Conservation (phyloP, 768 basidiomycete species). For the Calocera cornea region DNA sequence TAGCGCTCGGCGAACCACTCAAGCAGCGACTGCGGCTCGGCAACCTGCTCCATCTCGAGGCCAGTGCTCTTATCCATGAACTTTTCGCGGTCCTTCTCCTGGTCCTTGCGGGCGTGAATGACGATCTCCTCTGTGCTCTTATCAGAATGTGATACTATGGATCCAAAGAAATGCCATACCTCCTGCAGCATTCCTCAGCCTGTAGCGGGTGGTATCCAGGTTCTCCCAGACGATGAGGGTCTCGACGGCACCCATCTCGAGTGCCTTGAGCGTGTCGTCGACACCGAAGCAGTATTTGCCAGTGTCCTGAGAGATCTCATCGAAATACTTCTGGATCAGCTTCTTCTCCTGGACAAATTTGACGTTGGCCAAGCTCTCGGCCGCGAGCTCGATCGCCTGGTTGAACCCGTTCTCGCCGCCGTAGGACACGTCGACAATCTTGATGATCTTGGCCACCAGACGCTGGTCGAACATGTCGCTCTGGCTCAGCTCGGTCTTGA, state of each 20-base stretch:
- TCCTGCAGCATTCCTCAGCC: slow-evolving; percentile 81
- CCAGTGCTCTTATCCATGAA: slow-evolving; percentile 92
- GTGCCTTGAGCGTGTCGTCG: slow-evolving; percentile 88
- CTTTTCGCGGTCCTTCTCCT: slow-evolving; percentile 86
- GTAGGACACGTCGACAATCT: slow-evolving; percentile 96
- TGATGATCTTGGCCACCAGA: slow-evolving; percentile 82
- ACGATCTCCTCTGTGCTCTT: slow-evolving; percentile 60
- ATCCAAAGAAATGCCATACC: slow-evolving; percentile 33
- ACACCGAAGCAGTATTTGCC: slow-evolving; percentile 96
- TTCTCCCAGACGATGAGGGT: slow-evolving; percentile 99
- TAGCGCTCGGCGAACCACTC: slow-evolving; percentile 99
- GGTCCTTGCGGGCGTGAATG: slow-evolving; percentile 63
- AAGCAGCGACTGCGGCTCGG: slow-evolving; percentile 73
- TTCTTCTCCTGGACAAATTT: slow-evolving; percentile 99
- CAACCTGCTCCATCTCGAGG: slow-evolving; percentile 81
- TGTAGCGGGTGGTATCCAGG: slow-evolving; percentile 76
- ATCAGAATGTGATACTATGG: background rate
- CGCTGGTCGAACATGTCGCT: slow-evolving; percentile 92
- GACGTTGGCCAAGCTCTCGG: slow-evolving; percentile 92
- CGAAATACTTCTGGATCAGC: slow-evolving; percentile 95
- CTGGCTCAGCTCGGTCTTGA: slow-evolving; percentile 94
- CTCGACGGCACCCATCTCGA: slow-evolving; percentile 93
- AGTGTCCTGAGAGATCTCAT: slow-evolving; percentile 96
- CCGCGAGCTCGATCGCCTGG: slow-evolving; percentile 96
- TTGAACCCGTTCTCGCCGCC: slow-evolving; percentile 99